A percentile compares a stretch with the other conserved stretches of the same genome.
These are phyloP conservation scores for Nicotiana tomentosiformis DNA, from an alignment of 257 asterid species.

Conservation along the genomic window DNA sequence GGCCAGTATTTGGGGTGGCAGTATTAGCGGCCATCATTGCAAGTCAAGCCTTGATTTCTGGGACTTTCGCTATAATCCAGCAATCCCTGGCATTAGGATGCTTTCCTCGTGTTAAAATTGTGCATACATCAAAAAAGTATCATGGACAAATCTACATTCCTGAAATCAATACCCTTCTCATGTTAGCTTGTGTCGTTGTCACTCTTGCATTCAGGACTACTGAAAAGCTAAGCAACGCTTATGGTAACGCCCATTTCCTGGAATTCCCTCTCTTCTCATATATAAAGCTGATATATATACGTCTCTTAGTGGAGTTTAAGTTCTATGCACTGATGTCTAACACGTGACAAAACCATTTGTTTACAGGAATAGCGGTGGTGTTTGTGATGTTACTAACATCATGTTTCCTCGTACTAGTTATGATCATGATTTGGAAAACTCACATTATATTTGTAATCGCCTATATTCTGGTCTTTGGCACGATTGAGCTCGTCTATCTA, in stretches of 20 bases:
- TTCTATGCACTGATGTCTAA: not conserved
- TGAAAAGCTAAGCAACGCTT: constrained; percentile 42
- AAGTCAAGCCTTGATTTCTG: constrained; percentile 62
- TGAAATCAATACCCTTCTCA: constrained; percentile 44
- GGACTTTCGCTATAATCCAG: constrained; percentile 48
- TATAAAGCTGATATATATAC: too few relatives aligned
- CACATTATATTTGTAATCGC: constrained; percentile 23
- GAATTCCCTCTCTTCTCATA: not conserved
- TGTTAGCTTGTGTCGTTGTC: constrained; percentile 44
- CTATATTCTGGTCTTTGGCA: constrained; percentile 27
- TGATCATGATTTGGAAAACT: constrained; percentile 68
- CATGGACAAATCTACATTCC: constrained; percentile 54
- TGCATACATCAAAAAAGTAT: constrained; percentile 43
- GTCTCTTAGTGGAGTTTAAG: too few relatives aligned
- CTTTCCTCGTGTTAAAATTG: constrained; percentile 51
- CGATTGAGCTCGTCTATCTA: constrained; percentile 35
- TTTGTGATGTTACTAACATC: constrained; percentile 55
- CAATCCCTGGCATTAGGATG: constrained; percentile 58
- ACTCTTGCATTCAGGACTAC: constrained; percentile 43
- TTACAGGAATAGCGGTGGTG: constrained; percentile 55
- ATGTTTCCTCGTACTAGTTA: constrained; percentile 35
- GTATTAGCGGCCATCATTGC: constrained; percentile 46
- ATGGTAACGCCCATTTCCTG: constrained; percentile 28
- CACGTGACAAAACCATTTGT: not conserved
- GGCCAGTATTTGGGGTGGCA: constrained; percentile 61